Evolutionary conservation across 2,329 filamentous ascomycete genomes (phyloP), one percentile per base, ranked within the genome.

Genomic region (Penicillium sp.): DNA sequence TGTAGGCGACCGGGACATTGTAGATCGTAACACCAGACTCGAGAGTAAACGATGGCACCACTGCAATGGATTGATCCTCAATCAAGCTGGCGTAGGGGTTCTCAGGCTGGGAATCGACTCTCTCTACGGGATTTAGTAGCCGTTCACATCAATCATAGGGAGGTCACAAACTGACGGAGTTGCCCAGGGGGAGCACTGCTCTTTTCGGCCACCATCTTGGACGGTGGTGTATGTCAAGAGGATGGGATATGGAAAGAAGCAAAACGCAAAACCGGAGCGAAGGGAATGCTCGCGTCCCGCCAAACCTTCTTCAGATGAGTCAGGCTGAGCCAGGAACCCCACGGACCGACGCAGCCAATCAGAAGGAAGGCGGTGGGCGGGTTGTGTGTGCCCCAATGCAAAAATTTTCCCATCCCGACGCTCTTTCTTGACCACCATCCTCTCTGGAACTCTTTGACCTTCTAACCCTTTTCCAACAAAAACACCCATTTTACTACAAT

Each of bases 71-170:
- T 70, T 97, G 93, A 58, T 95, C 84, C 36, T 88, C 84, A 36
- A 98, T 94, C 59, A 97, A 76, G 50, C 77, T 70, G 45, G 87
- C 81, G 64, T 90, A 97, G 19, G 90, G 91, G 70, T 97, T 98
- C 72, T 96, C 91, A 58, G 86, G 82, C 68, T 96, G 88, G 39
- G 78, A 58, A 47, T 62, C 63, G 64, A 69, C 61, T 65, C 64
- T 74, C 71, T 74, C 71, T 74, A 73, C 71, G 71, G 71, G 71
- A 74, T 74, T 74, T 74, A 74, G 71, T 69, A 74, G 65, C 66
- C 40, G 40, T 48, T 32, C 39, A 39, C 56, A 57, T 63, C 54
- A 55, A 56, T n/a, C 18, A 15, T 17, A 29, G 35, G 36, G 29
- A 23, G 34, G 50, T 51, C 43, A 46, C 41, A 54, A 49, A 69